phyloP scores from a whole-genome alignment of 441 rosid species.

The Populus hybrid region DNA sequence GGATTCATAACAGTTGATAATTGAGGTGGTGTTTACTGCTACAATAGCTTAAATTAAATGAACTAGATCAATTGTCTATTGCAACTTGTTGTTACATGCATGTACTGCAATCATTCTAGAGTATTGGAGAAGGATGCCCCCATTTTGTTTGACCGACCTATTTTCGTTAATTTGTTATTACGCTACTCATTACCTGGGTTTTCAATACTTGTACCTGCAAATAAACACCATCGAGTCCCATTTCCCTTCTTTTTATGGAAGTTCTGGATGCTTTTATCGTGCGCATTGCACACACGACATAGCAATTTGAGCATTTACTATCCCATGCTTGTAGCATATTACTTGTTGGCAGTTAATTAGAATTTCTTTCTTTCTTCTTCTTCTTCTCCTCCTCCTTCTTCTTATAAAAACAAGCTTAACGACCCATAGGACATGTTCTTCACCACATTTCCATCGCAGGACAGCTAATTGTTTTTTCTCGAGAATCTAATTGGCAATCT shows the following conservation, averaged over 20 bases:
- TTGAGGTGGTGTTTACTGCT: neutral
- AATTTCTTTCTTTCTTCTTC: too few relatives aligned
- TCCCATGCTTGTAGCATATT: neutral
- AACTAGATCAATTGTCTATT: neutral
- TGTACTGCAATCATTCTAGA: neutral
- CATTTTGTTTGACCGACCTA: constrained; percentile 9
- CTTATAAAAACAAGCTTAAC: neutral
- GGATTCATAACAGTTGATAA: constrained; percentile 1
- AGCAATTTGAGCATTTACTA: constrained; percentile 11
- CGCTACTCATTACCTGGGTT: constrained; percentile 3
- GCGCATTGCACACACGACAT: constrained; percentile 14
- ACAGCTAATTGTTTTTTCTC: constrained; percentile 11
- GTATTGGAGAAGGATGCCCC: constrained; percentile 4
- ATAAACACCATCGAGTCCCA: neutral
- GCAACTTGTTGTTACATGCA: constrained; percentile 7
- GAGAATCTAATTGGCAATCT: neutral
- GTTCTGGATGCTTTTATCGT: neutral
- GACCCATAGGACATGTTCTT: constrained; percentile 14
- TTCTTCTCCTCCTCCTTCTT: too few relatives aligned
- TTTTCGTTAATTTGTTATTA: neutral
- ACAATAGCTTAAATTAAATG: neutral
- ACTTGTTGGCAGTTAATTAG: too few relatives aligned
- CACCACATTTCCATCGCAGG: constrained; percentile 10
- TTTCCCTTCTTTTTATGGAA: neutral
- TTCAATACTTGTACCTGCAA: constrained; percentile 15